These are phyloP conservation scores for Myxozyma neotropica DNA, from an alignment of 805 yeast species.

Conservation along the genomic window DNA sequence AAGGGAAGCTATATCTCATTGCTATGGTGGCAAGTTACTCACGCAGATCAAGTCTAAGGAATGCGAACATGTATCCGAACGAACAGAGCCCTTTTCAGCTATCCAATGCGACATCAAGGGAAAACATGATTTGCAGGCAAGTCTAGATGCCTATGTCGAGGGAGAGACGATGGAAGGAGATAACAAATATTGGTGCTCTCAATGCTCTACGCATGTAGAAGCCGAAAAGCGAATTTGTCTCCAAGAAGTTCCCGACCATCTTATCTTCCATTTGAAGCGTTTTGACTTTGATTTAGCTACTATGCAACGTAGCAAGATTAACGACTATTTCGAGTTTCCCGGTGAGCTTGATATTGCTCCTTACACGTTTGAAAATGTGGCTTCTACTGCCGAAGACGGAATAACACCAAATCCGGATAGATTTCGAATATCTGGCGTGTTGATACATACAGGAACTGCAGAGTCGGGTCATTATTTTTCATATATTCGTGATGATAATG, in stretches of 20 bases:
- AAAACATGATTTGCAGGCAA: conserved; percentile 14
- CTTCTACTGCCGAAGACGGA: background rate
- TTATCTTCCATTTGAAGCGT: conserved; percentile 31
- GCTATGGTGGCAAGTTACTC: conserved; percentile 27
- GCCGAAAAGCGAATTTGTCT: conserved; percentile 29
- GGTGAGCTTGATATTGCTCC: conserved; percentile 23
- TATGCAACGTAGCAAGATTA: conserved; percentile 32
- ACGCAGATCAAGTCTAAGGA: conserved; percentile 32
- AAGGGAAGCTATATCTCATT: conserved; percentile 3
- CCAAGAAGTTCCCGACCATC: conserved; percentile 27
- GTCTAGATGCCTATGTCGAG: conserved; percentile 28
- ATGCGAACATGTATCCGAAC: conserved; percentile 29
- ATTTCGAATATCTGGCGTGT: conserved; percentile 22
- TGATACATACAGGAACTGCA: conserved; percentile 32
- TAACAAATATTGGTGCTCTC: conserved; percentile 31
- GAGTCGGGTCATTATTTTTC: conserved; percentile 34
- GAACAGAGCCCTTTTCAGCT: conserved; percentile 29
- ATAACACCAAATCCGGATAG: conserved; percentile 11
- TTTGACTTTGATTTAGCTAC: conserved; percentile 33
- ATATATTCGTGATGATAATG: conserved; percentile 19
- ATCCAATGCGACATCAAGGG: conserved; percentile 34
- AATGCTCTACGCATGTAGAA: conserved; percentile 27
- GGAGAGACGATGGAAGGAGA: conserved; percentile 34
- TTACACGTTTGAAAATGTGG: conserved; percentile 16
- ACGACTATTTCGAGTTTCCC: conserved; percentile 30